Percentiles rank a stretch among this genome's conserved stretches.
These are phyloP conservation scores for Abortiporus biennis DNA, from an alignment of 1,284 basidiomycete genomes.

Conservation along the genomic window DNA sequence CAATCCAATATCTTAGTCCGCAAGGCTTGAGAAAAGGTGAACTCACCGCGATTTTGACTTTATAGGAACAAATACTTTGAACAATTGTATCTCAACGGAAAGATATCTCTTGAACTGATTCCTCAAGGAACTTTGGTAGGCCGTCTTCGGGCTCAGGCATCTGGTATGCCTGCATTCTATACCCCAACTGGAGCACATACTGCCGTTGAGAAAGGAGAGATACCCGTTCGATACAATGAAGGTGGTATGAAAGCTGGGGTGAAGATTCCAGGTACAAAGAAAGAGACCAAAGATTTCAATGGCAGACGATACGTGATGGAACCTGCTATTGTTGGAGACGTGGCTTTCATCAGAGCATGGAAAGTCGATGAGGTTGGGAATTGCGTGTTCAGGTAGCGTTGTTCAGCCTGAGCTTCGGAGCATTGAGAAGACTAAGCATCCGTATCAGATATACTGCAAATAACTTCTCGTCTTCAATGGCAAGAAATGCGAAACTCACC, in stretches of 20 bases:
- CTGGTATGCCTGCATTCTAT: constrained; percentile 95
- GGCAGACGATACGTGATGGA: constrained; percentile 87
- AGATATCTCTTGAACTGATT: constrained; percentile 82
- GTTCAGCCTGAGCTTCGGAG: neutral
- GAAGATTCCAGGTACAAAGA: constrained; percentile 64
- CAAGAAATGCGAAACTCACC: constrained; percentile 83
- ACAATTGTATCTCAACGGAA: constrained; percentile 71
- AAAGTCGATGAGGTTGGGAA: constrained; percentile 92
- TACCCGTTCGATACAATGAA: constrained; percentile 70
- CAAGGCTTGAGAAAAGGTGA: neutral
- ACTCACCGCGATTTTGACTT: too few species aligned
- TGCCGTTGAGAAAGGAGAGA: constrained; percentile 74
- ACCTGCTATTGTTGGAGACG: constrained; percentile 80
- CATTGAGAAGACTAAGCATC: neutral
- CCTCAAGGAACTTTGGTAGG: constrained; percentile 92
- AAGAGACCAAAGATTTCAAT: constrained; percentile 77
- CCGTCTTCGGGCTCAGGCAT: constrained; percentile 86
- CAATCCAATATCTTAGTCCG: neutral
- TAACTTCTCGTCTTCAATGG: constrained; percentile 87
- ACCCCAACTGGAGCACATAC: constrained; percentile 92
- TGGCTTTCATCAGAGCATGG: constrained; percentile 91
- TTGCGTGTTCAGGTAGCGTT: constrained; percentile 70
- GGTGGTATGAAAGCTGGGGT: constrained; percentile 64
- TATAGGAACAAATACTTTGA: constrained; percentile 75
- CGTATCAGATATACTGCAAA: constrained; percentile 75